Evolutionary conservation across 805 yeast species (phyloP), one percentile per base, ranked within the genome.

Genomic region (Candida germanica): DNA sequence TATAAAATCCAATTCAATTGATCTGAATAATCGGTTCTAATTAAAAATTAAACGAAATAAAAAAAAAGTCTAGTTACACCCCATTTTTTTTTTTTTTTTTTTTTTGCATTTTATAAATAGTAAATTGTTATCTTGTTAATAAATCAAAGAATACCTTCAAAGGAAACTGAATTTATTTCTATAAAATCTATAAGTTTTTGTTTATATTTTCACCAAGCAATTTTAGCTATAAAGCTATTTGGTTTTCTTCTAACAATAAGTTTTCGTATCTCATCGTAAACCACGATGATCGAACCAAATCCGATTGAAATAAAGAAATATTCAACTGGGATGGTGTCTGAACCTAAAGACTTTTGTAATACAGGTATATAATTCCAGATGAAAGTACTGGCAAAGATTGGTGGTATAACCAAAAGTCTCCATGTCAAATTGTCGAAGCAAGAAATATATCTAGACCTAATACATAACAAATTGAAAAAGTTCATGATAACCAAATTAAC

Each of bases 121-220:
- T 29, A 23, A 28, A 35, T 29, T 29, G 33, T 22, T 35, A 29
- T 29, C 31, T 24, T 29, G 38, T 35, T 17, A 34, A 34, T 27
- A 22, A 19, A 31, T 27, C 22, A 16, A 31, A 21, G 11, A 25
- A 25, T 21, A 20, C 13, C 22, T 18, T n/a, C n/a, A n/a, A n/a
- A 6, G 15, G 5, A 11, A 17, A 30, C 15, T 29, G 12, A 18
- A 4, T n/a, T n/a, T n/a, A n/a, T n/a, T n/a, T n/a, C n/a, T n/a
- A n/a, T 29, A 19, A 5, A 15, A 18, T 19, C 14, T 23, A 20
- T 20, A 22, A 15, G 13, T 14, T 13, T 29, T 28, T 16, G n/a
- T n/a, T n/a, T n/a, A n/a, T n/a, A n/a, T n/a, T n/a, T n/a, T 29
- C 49, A 71, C 77, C 76, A 71, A 3, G 76, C 66, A 13, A 64